Base-by-base conservation (phyloP, 768 basidiomycete species). In the Trametes gibbosa region DNA sequence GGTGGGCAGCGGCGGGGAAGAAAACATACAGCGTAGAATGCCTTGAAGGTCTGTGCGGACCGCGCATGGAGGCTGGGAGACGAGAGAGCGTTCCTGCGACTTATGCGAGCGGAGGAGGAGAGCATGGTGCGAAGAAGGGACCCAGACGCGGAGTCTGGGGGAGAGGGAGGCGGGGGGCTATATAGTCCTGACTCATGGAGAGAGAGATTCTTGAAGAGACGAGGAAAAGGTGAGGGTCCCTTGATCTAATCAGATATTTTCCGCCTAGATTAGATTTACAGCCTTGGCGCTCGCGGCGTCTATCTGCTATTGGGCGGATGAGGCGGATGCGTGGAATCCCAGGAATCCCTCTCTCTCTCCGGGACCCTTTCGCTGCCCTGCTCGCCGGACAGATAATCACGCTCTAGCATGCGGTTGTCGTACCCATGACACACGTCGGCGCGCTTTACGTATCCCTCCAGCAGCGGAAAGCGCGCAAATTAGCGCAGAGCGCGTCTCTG, bases 31-130 rank as follows among this genome's bases (percentile, higher is more conserved):
- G 69, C 68, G 53, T 71, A 71, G 54, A 71, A 71, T 10, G 70
- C 70, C 60, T 61, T 71, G 66, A 71, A 71, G 34, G 69, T 71
- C 58, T 68, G 67, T 13, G 65, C 67, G 10, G 66, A 69, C 29
- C 64, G 65, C 7, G 69, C 53, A 21, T 62, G 57, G 46, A 51
- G 58, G 29, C 52, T 35, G 13, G 63, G 7, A 21, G 61, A 41
- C 9, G 54, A 9, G 25, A 41, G 37, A 19, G 62, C 39, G 37
- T 25, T 49, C 23, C 56, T 48, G 35, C 35, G 48, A 27, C 56
- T 29, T 9, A 56, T 39, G 25, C 62, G 59, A 23, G 60, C 50
- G 27, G 62, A 53, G 34, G 65, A 40, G 32, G 65, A 32, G 29
- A 65, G 53, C 65, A 65, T 65, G 45, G 56, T 37, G 46, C n/a